Percentiles rank a stretch among this genome's conserved stretches.
Evolutionary conservation across 306 rosid genomes (phyloP).

Genomic region (Dalbergia cultrata): DNA sequence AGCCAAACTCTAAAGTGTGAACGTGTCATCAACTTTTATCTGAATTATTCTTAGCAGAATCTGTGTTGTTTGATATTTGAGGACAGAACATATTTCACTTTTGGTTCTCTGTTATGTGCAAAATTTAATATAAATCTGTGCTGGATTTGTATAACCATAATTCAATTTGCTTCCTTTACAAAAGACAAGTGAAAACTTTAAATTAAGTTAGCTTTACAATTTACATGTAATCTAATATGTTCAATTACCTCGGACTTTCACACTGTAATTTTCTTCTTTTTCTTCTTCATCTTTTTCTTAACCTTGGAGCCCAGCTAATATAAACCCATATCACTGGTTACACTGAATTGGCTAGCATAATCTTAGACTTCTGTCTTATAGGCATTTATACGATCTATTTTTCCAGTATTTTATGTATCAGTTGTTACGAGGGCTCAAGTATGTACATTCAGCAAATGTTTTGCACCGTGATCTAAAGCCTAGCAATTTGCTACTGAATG

Average conservation of each 20-base stretch:
- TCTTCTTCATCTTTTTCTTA: too few species aligned
- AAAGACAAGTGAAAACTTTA: background rate
- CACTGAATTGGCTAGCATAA: constrained; percentile 18
- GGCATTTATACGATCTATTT: constrained; percentile 43
- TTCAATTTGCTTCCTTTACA: background rate
- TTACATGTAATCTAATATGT: too few species aligned
- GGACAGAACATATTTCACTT: background rate
- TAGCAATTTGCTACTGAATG: constrained; percentile 88
- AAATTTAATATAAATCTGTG: background rate
- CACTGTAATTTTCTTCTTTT: too few species aligned
- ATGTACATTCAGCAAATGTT: constrained; percentile 91
- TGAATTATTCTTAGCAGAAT: background rate
- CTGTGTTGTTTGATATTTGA: background rate
- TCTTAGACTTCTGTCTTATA: constrained; percentile 41
- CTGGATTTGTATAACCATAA: background rate
- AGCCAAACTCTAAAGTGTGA: background rate
- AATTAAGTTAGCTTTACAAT: too few species aligned
- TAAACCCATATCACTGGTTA: constrained; percentile 6
- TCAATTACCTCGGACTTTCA: too few species aligned
- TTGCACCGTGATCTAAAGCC: constrained; percentile 98
- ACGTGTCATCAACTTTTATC: too few species aligned
- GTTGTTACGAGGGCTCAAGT: constrained; percentile 92
- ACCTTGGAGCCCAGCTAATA: background rate
- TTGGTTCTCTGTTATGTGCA: background rate
- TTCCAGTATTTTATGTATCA: constrained; percentile 95